Conservation (phyloP, 2,329 filamentous ascomycete genomes). For the Knufia petricola region DNA sequence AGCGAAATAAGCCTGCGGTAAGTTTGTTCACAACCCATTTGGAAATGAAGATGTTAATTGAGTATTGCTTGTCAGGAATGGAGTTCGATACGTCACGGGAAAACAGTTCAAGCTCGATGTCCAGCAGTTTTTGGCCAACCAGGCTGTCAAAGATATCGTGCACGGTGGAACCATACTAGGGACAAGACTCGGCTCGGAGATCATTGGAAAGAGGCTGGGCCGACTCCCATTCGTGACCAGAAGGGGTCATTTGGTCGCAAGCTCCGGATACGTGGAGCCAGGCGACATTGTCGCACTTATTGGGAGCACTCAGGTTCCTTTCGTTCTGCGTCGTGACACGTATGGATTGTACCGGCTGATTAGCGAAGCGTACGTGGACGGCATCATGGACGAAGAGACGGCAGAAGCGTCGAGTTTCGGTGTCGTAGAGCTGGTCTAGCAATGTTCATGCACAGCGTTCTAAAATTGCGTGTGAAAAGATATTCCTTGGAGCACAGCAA, state of each 20-base stretch:
- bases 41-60: no score
- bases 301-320: constrained; percentile 8
- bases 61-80: background rate
- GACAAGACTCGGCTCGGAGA: background rate
- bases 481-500: no score
- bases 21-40: no score
- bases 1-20: no score
- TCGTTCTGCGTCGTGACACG: constrained; percentile 4
- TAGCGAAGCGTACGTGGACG: constrained; percentile 10
- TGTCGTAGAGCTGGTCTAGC: background rate
- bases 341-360: constrained; percentile 3
- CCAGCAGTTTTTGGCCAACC: background rate
- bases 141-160: background rate
- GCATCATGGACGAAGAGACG: constrained; percentile 9
- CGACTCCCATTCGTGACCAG: background rate
- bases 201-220: constrained; percentile 4
- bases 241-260: constrained; percentile 3
- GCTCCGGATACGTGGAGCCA: constrained; percentile 5
- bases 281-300: constrained; percentile 10
- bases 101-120: background rate
- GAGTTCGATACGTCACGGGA: background rate
- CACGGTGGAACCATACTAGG: background rate
- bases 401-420: background rate
- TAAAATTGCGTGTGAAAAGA: no score
- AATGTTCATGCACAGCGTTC: no score